These are phyloP conservation scores for Sphagnum magellanicum DNA, from an alignment of 228 moss, liverwort and hornwort species.

Conservation along the genomic window DNA sequence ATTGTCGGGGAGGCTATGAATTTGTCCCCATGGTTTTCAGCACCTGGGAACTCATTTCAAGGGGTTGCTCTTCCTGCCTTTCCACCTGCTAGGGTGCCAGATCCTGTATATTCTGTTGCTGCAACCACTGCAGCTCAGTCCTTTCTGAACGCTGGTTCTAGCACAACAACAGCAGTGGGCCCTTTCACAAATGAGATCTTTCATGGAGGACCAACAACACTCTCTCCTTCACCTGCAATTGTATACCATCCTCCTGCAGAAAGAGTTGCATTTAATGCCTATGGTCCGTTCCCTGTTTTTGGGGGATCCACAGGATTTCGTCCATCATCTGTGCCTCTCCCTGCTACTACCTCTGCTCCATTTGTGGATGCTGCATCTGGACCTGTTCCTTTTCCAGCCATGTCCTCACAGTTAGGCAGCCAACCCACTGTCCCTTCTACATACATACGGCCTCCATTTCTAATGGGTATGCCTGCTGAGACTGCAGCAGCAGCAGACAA, in stretches of 20 bases:
- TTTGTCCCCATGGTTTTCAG: conserved; percentile 62
- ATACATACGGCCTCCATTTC: conserved; percentile 36
- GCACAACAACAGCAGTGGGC: conserved; percentile 24
- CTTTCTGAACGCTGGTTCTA: conserved; percentile 49
- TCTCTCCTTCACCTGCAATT: conserved; percentile 38
- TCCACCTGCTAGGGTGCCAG: conserved; percentile 43
- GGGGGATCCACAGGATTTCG: conserved; percentile 52
- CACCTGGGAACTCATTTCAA: conserved; percentile 33
- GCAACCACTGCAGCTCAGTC: conserved; percentile 67
- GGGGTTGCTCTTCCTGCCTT: conserved; percentile 38
- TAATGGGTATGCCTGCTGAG: conserved; percentile 43
- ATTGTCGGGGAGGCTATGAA: conserved; percentile 58
- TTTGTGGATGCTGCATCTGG: conserved; percentile 51
- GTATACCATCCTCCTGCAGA: conserved; percentile 44
- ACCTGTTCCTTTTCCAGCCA: conserved; percentile 47
- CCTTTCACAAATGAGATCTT: conserved; percentile 56
- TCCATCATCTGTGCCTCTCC: conserved; percentile 44
- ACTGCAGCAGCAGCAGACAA: conserved; percentile 45
- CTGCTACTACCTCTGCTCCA: conserved; percentile 40
- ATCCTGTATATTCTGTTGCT: conserved; percentile 62
- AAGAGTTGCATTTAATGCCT: conserved; percentile 43
- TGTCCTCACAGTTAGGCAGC: conserved; percentile 43
- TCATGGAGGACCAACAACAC: conserved; percentile 27
- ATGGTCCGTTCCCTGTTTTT: conserved; percentile 52
- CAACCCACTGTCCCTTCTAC: conserved; percentile 44